Evolutionary conservation across 1,284 basidiomycete species (phyloP).

Genomic region (Apiotrichum siamense): DNA sequence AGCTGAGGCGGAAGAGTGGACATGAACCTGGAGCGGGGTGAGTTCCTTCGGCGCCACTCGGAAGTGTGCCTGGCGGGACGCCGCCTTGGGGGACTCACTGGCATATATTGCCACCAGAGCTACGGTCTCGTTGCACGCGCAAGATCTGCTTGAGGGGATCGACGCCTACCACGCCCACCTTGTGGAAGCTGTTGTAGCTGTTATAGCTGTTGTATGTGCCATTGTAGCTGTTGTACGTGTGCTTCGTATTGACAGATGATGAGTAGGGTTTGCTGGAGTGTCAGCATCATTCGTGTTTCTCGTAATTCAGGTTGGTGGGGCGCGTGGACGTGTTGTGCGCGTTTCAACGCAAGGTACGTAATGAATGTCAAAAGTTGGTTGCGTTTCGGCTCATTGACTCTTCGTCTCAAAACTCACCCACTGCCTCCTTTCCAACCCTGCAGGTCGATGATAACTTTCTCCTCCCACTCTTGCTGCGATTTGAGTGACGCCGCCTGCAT

Average conservation of each 20-base stretch:
- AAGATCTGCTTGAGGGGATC: slow-evolving; percentile 47
- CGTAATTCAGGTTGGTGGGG: too few species aligned
- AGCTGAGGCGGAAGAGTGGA: slow-evolving; percentile 48
- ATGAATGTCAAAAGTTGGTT: too few species aligned
- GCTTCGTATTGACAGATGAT: too few species aligned
- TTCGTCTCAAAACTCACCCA: slow-evolving; percentile 29
- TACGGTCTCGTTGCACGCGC: slow-evolving; percentile 49
- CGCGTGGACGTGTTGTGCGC: too few species aligned
- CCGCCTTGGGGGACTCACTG: slow-evolving; percentile 34
- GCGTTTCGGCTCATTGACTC: background rate
- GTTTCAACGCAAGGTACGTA: too few species aligned
- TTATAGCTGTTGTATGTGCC: slow-evolving; percentile 1
- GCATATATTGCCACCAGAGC: slow-evolving; percentile 43
- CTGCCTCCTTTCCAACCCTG: slow-evolving; percentile 38
- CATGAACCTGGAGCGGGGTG: slow-evolving; percentile 35
- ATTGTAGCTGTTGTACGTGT: too few species aligned
- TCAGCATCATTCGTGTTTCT: too few species aligned
- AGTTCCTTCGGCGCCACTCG: background rate
- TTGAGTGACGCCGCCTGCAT: background rate
- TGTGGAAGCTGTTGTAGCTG: slow-evolving; percentile 31
- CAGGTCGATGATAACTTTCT: slow-evolving; percentile 31
- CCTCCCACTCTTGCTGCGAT: slow-evolving; percentile 18
- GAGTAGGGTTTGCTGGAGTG: too few species aligned
- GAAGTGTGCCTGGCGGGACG: background rate
- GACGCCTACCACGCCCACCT: slow-evolving; percentile 32